These are phyloP conservation scores for Botrytis squamosa DNA, from an alignment of 2,329 filamentous ascomycete genomes.

Conservation along the genomic window DNA sequence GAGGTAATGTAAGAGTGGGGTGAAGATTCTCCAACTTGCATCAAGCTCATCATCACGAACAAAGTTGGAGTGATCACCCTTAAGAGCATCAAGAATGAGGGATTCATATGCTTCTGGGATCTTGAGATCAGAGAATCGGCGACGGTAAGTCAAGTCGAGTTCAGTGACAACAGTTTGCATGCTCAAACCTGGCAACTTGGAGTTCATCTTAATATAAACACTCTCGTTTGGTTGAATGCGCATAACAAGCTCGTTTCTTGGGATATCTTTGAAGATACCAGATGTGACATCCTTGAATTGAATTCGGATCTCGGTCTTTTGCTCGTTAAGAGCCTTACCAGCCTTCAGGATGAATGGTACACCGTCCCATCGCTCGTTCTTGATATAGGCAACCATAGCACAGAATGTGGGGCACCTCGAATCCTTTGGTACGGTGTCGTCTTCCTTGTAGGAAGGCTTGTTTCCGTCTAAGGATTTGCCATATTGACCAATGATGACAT, in stretches of 20 bases:
- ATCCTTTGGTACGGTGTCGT: constrained; percentile 96
- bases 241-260: constrained; percentile 97
- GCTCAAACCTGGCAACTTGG: constrained; percentile 93
- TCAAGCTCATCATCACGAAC: constrained; percentile 96
- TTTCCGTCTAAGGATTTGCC: constrained; percentile 92
- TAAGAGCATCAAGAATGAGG: constrained; percentile 92
- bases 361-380: constrained; percentile 99
- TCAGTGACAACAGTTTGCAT: constrained; percentile 99
- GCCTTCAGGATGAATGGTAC: constrained; percentile 99
- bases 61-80: constrained; percentile 99
- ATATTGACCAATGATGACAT: constrained; percentile 99
- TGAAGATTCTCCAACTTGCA: constrained; percentile 98
- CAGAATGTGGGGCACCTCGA: constrained; percentile 98
- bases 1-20: constrained; percentile 93
- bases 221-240: constrained; percentile 99
- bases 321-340: constrained; percentile 97
- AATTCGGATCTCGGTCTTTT: constrained; percentile 98
- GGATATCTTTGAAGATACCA: constrained; percentile 99
- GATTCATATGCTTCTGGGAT: constrained; percentile 99
- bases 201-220: constrained; percentile 99
- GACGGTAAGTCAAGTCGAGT: constrained; percentile 95
- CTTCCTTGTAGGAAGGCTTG: constrained; percentile 98
- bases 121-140: constrained; percentile 98
- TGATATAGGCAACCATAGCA: constrained; percentile 95
- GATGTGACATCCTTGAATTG: constrained; percentile 99